phyloP scores from a whole-genome alignment of 139 green algal genomes.

The Spirogloea muscicola region DNA sequence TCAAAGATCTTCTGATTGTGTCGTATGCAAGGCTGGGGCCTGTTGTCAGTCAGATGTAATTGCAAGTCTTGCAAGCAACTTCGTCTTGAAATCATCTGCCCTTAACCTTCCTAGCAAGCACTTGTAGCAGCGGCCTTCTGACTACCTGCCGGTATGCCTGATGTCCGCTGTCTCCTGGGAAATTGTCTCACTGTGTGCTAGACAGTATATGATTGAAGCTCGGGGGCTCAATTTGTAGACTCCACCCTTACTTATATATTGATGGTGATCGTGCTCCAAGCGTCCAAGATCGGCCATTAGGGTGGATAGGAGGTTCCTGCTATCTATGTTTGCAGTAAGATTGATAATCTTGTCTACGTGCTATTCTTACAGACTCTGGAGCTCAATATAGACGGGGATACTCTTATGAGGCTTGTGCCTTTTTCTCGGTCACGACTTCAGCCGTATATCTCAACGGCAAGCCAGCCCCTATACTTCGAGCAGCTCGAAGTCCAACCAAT shows the following conservation, averaged over 20 bases:
- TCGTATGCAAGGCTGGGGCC: too few relatives aligned
- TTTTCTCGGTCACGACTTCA: neutral
- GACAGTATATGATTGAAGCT: neutral
- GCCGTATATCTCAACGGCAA: neutral
- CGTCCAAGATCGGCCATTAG: neutral
- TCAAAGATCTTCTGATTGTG: neutral
- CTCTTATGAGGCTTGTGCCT: slow-evolving; percentile 30
- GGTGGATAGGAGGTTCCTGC: neutral
- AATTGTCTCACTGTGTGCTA: too few relatives aligned
- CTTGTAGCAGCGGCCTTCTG: too few relatives aligned
- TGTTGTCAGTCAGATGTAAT: too few relatives aligned
- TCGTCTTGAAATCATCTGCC: neutral
- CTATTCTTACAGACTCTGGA: slow-evolving; percentile 20
- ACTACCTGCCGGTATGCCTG: too few relatives aligned
- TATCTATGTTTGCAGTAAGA: neutral
- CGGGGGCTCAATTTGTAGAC: neutral
- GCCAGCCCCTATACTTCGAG: slow-evolving; percentile 32
- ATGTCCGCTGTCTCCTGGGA: too few relatives aligned
- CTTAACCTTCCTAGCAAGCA: neutral
- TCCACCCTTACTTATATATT: too few relatives aligned
- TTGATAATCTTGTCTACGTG: neutral
- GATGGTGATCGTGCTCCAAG: neutral
- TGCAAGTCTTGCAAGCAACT: too few relatives aligned
- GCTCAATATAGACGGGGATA: slow-evolving; percentile 46
- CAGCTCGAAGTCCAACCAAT: slow-evolving; percentile 37